Evolutionary conservation across 1,284 basidiomycete genomes (phyloP).

Genomic region (Coniferiporia sulphurascens): DNA sequence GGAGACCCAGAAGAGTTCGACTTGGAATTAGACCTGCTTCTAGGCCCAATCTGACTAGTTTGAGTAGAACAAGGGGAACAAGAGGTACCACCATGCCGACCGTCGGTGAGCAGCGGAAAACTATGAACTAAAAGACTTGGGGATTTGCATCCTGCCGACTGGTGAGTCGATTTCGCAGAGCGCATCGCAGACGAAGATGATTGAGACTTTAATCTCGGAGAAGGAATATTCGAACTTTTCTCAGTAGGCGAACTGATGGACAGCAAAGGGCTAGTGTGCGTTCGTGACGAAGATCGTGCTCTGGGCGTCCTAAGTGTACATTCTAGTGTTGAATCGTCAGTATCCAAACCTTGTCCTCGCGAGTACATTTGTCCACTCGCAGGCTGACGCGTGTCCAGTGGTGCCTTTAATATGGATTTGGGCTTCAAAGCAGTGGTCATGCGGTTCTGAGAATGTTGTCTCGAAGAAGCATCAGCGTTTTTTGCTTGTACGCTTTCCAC

Average conservation of each 20-base stretch:
- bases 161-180: neutral
- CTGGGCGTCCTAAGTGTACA: constrained; percentile 5
- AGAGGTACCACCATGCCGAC: neutral
- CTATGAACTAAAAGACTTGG: neutral
- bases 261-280: neutral
- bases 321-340: constrained; percentile 8
- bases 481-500: neutral
- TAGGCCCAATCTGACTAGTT: neutral
- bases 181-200: neutral
- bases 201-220: neutral
- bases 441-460: neutral
- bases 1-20: neutral
- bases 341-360: neutral
- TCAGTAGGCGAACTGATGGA: neutral
- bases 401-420: neutral
- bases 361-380: neutral
- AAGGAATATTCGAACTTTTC: constrained; percentile 1
- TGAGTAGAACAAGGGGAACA: neutral
- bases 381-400: neutral
- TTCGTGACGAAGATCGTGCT: constrained; percentile 1
- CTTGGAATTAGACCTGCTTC: neutral
- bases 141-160: neutral
- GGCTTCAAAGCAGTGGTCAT: neutral
- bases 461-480: neutral
- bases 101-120: neutral